Conservation (phyloP, 2,329 filamentous ascomycete genomes). For the Colletotrichum coccodes region DNA sequence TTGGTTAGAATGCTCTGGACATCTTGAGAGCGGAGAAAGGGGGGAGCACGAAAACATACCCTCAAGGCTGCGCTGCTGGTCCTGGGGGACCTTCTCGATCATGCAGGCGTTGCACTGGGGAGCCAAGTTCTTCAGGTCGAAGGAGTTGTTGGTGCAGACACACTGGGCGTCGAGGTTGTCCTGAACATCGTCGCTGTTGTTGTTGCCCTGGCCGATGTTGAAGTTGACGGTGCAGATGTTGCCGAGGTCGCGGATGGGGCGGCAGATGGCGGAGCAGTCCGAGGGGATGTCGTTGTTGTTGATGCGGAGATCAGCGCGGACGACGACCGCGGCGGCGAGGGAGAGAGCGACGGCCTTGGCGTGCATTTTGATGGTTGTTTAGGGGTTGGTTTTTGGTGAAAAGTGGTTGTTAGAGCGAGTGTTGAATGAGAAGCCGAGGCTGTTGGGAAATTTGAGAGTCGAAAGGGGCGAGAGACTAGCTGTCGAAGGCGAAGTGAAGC, state of each 20-base stretch:
- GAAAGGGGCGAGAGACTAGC: constrained; percentile 30
- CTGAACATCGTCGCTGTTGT: constrained; percentile 31
- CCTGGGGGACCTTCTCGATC: constrained; percentile 40
- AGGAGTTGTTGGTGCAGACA: constrained; percentile 32
- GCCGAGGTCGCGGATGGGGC: constrained; percentile 47
- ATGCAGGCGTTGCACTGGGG: constrained; percentile 49
- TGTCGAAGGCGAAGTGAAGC: constrained; percentile 33
- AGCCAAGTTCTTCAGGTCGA: constrained; percentile 30
- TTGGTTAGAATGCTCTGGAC: neutral
- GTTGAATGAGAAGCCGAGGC: constrained; percentile 22
- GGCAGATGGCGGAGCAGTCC: constrained; percentile 48
- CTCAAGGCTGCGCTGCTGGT: constrained; percentile 33
- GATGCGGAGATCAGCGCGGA: constrained; percentile 45
- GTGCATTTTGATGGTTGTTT: constrained; percentile 39
- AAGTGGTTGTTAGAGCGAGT: constrained; percentile 12
- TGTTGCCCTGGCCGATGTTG: constrained; percentile 29
- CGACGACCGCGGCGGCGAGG: constrained; percentile 42
- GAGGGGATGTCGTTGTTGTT: constrained; percentile 46
- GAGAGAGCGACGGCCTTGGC: constrained; percentile 39
- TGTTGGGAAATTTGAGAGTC: constrained; percentile 5
- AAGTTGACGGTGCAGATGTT: constrained; percentile 47
- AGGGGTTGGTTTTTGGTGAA: neutral
- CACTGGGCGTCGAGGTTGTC: constrained; percentile 31
- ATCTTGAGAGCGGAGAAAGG: too few relatives aligned
- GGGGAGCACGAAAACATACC: neutral